phyloP scores from a whole-genome alignment of 148 eudicot species.

The Salicornia ramosissima region DNA sequence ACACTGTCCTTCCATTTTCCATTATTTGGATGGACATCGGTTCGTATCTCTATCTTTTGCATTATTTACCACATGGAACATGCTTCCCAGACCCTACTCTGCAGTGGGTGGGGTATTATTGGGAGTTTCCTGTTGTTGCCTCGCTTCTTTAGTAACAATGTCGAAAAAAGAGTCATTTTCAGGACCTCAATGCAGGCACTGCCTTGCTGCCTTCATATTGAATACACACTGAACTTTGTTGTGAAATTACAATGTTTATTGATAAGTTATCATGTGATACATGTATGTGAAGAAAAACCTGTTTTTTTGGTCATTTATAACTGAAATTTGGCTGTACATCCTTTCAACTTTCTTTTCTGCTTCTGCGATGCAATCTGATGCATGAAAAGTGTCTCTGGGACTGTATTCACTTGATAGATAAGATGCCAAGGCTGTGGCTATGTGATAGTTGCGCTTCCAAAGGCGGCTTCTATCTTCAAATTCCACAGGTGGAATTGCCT shows the following conservation, averaged over 20 bases:
- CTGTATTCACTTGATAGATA: not conserved
- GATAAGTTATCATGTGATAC: conserved; percentile 18
- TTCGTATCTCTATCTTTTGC: not conserved
- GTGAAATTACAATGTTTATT: conserved; percentile 10
- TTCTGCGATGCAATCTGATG: not conserved
- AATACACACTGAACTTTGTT: conserved; percentile 6
- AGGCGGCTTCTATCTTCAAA: not conserved
- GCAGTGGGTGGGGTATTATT: not conserved
- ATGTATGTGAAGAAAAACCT: conserved; percentile 10
- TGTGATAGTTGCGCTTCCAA: not conserved
- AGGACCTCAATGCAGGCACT: conserved; percentile 19
- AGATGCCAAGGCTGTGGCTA: not conserved
- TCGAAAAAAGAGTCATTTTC: conserved; percentile 8
- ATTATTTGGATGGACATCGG: not conserved
- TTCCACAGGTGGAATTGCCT: not conserved
- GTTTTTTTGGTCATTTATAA: not conserved
- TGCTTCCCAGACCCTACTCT: conserved; percentile 10
- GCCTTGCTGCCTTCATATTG: conserved; percentile 11
- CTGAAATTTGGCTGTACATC: not conserved
- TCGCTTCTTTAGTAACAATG: not conserved
- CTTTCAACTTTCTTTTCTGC: not conserved
- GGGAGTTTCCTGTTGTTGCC: conserved; percentile 15
- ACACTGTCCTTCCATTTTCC: not conserved
- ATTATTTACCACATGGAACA: not conserved
- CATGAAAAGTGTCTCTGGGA: not conserved